Percentiles rank a stretch among this genome's conserved stretches.
Conservation (phyloP, 2,329 filamentous ascomycete species). For the Paecilomyces variotii region DNA sequence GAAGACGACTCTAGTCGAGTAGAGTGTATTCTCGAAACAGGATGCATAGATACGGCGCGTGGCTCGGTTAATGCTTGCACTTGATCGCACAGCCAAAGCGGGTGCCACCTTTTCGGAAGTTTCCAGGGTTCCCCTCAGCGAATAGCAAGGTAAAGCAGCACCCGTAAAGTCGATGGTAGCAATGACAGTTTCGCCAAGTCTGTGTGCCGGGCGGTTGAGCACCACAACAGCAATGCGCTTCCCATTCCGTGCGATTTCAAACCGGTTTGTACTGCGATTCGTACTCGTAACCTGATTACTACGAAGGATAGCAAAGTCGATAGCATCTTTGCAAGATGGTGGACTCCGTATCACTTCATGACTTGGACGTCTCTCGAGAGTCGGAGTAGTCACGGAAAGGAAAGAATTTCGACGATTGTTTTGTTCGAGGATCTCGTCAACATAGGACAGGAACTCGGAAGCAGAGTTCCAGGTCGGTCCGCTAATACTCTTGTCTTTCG, state of each 20-base stretch:
- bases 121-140: constrained; percentile 75
- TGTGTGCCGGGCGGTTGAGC: constrained; percentile 78
- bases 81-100: constrained; percentile 72
- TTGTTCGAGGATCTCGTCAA: constrained; percentile 63
- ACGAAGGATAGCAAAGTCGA: constrained; percentile 81
- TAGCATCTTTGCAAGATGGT: constrained; percentile 68
- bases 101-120: constrained; percentile 76
- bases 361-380: constrained; percentile 49
- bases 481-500: constrained; percentile 33
- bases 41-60: constrained; percentile 74
- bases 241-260: constrained; percentile 91
- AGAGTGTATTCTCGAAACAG: constrained; percentile 74
- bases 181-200: constrained; percentile 78
- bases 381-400: constrained; percentile 61
- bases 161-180: constrained; percentile 76
- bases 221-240: constrained; percentile 84
- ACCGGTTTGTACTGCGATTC: constrained; percentile 81
- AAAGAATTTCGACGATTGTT: constrained; percentile 45
- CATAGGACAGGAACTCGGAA: constrained; percentile 66
- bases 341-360: constrained; percentile 46
- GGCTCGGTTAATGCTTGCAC: constrained; percentile 76
- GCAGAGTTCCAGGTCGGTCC: constrained; percentile 40
- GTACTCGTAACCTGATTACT: constrained; percentile 61
- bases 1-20: constrained; percentile 70
- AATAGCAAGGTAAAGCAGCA: constrained; percentile 74